Base-by-base conservation (phyloP, 169 alveolate species). In the Theileria orientalis region DNA sequence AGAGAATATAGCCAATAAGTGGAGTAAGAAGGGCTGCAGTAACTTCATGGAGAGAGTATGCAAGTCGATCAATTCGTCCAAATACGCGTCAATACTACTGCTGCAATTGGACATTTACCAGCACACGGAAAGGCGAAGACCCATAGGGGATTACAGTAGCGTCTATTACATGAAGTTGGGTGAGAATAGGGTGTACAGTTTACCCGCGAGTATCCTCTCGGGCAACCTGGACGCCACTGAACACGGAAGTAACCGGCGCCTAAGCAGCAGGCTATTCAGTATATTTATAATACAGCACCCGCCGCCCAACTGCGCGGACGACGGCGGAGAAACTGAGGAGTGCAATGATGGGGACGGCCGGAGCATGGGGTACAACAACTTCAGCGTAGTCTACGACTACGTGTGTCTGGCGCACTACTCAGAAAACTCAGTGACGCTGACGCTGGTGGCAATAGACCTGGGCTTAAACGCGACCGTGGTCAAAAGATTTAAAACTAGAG, bases 1-100 rank as follows among this genome's bases (percentile, higher is more conserved):
- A n/a, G 57, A 47, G 57, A 27, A 47, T 3, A 21, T 47, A 6
- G n/a, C n/a, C n/a, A n/a, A n/a, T n/a, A 61, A 44, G 56, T 21
- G 14, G 6, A 21, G 19, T 16, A 73, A 73, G 30, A 59, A 25
- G 68, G 47, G 29, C 49, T 23, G 49, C 6, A 64, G 33, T 1
- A 46, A 71, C 5, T 69, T 77, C 21, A 44, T 44, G n/a, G 70
- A 77, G 29, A 63, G 86, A 23, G 59, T 77, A 3, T 77, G 86
- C 80, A 69, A 33, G 51, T 19, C 47, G n/a, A n/a, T 77, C 0
- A 5, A 63, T 5, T 47, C 40, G 29, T 33, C 86, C 27, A 25
- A 68, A 16, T 77, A 77, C 59, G 27, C 61, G 33, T 77, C 86
- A 0, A 46, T 71, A 2, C 57, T 77, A 25, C 30, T 77, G 16